Evolutionary conservation across 139 green algal genomes (phyloP).

Genomic region (Axilococcus clingmanii): DNA sequence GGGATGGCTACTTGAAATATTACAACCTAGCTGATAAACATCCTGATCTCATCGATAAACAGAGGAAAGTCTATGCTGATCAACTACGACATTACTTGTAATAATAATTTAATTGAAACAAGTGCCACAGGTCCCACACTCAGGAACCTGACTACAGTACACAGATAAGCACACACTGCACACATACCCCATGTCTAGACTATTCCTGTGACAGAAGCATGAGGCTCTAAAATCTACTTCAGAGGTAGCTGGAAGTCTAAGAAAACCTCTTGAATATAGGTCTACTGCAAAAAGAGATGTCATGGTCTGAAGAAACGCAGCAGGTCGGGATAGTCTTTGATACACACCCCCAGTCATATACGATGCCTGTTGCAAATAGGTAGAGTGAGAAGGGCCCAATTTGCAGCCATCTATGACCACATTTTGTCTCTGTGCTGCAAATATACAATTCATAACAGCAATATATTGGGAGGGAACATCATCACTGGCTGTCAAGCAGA

Average conservation of each 20-base stretch:
- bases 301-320: slow-evolving; percentile 20
- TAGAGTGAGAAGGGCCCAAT: slow-evolving; percentile 44
- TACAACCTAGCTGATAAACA: slow-evolving; percentile 85
- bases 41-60: slow-evolving; percentile 79
- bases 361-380: slow-evolving; percentile 38
- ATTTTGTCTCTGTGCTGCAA: slow-evolving; percentile 45
- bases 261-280: slow-evolving; percentile 17
- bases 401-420: slow-evolving; percentile 54
- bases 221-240: slow-evolving; percentile 60
- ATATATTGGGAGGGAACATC: slow-evolving; percentile 56
- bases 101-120: slow-evolving; percentile 22
- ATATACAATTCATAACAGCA: slow-evolving; percentile 63
- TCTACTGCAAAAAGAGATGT: slow-evolving; percentile 27
- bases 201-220: slow-evolving; percentile 55
- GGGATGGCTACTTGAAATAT: slow-evolving; percentile 98
- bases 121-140: slow-evolving; percentile 54
- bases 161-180: slow-evolving; percentile 72
- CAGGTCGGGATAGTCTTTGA: slow-evolving; percentile 16
- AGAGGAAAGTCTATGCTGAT: slow-evolving; percentile 47
- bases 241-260: slow-evolving; percentile 18
- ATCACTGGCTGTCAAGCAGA: slow-evolving; percentile 32
- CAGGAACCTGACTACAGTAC: slow-evolving; percentile 44
- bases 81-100: slow-evolving; percentile 15
- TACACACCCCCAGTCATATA: slow-evolving; percentile 54
- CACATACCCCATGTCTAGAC: slow-evolving; percentile 58